Evolutionary conservation across 2,329 filamentous ascomycete species (phyloP).

Genomic region (Fusarium buharicum): DNA sequence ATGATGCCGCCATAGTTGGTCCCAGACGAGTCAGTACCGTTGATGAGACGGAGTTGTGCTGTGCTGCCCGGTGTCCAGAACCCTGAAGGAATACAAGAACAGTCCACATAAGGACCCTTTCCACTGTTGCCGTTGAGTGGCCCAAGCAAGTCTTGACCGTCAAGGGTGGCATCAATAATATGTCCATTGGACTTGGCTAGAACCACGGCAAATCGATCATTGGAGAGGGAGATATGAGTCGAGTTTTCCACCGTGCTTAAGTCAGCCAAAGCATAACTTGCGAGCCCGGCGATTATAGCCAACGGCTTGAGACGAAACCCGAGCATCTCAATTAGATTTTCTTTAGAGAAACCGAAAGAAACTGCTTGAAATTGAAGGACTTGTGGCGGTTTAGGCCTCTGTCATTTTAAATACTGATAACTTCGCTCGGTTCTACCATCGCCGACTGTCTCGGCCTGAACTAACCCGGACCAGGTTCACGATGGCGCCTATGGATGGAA

Average conservation of each 20-base stretch:
- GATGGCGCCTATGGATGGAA: constrained; percentile 1
- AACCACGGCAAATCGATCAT: constrained; percentile 20
- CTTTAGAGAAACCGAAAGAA: background rate
- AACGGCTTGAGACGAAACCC: background rate
- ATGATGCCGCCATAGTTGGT: constrained; percentile 65
- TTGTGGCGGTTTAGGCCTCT: background rate
- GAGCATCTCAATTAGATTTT: background rate
- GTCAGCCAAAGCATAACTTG: constrained; percentile 1
- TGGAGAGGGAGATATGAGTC: constrained; percentile 36
- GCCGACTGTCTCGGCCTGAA: constrained; percentile 14
- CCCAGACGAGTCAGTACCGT: constrained; percentile 56
- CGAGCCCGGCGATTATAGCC: constrained; percentile 8
- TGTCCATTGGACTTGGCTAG: constrained; percentile 31
- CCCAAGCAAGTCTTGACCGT: constrained; percentile 61
- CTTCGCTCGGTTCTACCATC: constrained; percentile 1
- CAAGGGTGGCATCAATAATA: constrained; percentile 33
- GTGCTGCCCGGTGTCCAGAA: constrained; percentile 67
- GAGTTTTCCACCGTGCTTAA: constrained; percentile 28
- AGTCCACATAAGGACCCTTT: constrained; percentile 68
- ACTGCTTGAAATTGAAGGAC: too few relatives aligned
- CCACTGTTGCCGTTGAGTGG: constrained; percentile 49
- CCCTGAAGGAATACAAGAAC: constrained; percentile 67
- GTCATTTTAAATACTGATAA: background rate
- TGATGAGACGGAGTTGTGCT: constrained; percentile 56
- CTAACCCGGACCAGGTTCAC: background rate